Base-by-base conservation (phyloP, 495 filamentous ascomycete species). In the Paragyromitra xinjiangensis region DNA sequence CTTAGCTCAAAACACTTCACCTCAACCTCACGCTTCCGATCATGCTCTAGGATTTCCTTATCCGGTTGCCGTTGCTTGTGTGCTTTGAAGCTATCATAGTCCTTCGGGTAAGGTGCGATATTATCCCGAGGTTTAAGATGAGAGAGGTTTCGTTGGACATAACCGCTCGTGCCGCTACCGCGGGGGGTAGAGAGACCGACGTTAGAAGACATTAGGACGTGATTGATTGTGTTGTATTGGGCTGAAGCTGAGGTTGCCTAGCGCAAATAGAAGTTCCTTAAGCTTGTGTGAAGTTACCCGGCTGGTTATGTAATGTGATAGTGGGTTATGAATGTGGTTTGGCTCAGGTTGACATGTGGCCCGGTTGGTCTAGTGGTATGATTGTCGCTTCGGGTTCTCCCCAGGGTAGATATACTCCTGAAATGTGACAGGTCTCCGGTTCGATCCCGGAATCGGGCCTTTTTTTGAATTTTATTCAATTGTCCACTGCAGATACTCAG, bases 181-280 rank as follows among this genome's bases (percentile, higher is more conserved):
- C 96, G 92, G 6, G 96, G 96, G 24, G 96, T 99, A 65, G 92
- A 88, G 82, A 99, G 94, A 75, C 96, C 96, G 85, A 99, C 96
- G 87, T 99, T 99, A 73, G 94, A 94, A 70, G 95, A 95, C 95
- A 98, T 99, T 65, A 76, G 29, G 44, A 73, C 11, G 22, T 14
- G 29, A 22, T 58, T 74, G 51, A 29, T 22, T 40, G 68, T 6
- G n/a, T 44, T 44, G 37, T 44, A 34, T 72, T 58, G 39, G 24
- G 6, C 26, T 14, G 3, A 26, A 19, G 29, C 29, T 74, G 50
- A 53, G 34, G 59, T 63, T 42, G 59, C 24, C 29, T 1, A 61
- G 24, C 22, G 16, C 29, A 5, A 29, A 19, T 8, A 29, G 19
- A 58, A 24, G 22, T 58, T 29, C 55, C 55, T 34, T 34, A 3